Evolutionary conservation across 768 basidiomycete species (phyloP), one percentile per base, ranked within the genome.

Genomic region (Sporobolomyces pararoseus): DNA sequence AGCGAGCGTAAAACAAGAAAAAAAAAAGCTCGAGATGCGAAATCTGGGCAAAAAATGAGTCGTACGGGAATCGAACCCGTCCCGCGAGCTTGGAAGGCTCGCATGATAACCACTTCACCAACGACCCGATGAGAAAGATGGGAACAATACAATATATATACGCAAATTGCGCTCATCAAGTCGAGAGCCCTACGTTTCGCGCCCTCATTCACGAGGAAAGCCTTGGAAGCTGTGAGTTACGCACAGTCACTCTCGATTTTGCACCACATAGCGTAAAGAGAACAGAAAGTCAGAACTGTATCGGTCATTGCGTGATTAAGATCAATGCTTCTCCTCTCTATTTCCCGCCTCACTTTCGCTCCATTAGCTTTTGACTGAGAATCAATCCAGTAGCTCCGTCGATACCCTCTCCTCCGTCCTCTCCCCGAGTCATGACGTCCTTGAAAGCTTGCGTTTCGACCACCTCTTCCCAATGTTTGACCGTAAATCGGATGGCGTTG

Each of bases 61-160:
- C 50, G 50, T 51, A 51, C 50, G 50, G 50, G 50, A 51, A 51
- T 51, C 50, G 50, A 51, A 51, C 50, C 50, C 50, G 50, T 51
- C 50, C 50, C 50, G 50, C 50, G 50, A 51, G 50, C 50, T 51
- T 51, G 50, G 50, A 51, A 51, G 50, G 50, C 50, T 51, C 50
- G 50, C 50, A 51, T 51, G 50, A 51, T 51, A 51, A 51, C 50
- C 50, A 51, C 50, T 51, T 51, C 50, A 51, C 50, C 50, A 51
- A 51, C 50, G 50, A 51, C 50, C 50, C 50, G n/a, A 51, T 51
- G n/a, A 47, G 7, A 47, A 21, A 7, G 17, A 10, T 27, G 25
- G 10, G 10, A 12, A 27, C 10, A 51, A 51, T 25, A 12, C 50
- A 51, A 17, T 27, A 47, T 51, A 51, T 51, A 25, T 27, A 27